A percentile compares a stretch with the other conserved stretches of the same genome.
phyloP scores from a whole-genome alignment of 768 basidiomycete genomes.

The Tephrocybe sp. region DNA sequence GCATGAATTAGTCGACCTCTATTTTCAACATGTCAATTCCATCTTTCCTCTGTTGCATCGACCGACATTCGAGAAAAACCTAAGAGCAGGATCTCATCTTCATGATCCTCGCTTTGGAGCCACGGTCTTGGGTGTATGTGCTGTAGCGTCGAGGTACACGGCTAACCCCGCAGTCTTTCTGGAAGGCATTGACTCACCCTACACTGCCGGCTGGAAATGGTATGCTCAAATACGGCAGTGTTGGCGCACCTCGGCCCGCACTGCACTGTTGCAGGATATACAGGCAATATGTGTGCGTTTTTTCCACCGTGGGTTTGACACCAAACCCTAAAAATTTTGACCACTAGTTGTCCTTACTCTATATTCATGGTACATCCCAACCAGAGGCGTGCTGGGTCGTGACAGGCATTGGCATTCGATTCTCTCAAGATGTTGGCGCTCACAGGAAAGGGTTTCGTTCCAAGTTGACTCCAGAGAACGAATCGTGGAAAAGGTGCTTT shows the following conservation, averaged over 20 bases:
- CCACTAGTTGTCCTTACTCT: conserved; percentile 36
- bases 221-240: conserved; percentile 61
- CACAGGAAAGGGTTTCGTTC: conserved; percentile 38
- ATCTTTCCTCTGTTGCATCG: conserved; percentile 64
- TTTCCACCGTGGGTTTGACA: conserved; percentile 14
- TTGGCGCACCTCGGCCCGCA: conserved; percentile 52
- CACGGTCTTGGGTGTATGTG: conserved; percentile 63
- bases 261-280: conserved; percentile 64
- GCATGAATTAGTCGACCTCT: conserved; percentile 47
- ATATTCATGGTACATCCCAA: conserved; percentile 41
- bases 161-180: conserved; percentile 42
- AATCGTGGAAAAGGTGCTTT: conserved; percentile 59
- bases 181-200: conserved; percentile 33
- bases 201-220: conserved; percentile 59
- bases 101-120: conserved; percentile 49
- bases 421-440: conserved; percentile 58
- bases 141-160: conserved; percentile 57
- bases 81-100: conserved; percentile 46
- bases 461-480: conserved; percentile 44
- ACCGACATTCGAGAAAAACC: conserved; percentile 54
- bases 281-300: conserved; percentile 61
- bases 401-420: conserved; percentile 52
- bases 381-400: conserved; percentile 52
- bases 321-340: background rate
- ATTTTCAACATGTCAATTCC: conserved; percentile 53